Percentiles rank a stretch among this genome's conserved stretches.
Conservation (phyloP, 768 basidiomycete genomes). For the Psilocybe azurescens region DNA sequence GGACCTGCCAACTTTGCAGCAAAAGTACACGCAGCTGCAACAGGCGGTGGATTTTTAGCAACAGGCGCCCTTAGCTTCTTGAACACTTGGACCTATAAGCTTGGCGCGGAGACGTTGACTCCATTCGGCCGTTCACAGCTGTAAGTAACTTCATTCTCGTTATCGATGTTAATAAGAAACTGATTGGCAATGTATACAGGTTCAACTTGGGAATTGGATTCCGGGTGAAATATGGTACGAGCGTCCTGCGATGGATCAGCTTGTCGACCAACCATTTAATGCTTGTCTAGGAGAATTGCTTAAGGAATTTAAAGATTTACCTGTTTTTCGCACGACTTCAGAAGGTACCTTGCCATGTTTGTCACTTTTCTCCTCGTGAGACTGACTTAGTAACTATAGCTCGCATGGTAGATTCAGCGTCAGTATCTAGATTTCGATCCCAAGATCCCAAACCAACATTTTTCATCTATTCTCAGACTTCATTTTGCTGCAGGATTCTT, state of each 20-base stretch:
- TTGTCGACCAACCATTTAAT: neutral
- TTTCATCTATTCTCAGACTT: too few relatives aligned
- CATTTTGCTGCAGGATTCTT: constrained; percentile 66
- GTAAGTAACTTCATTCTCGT: constrained; percentile 36
- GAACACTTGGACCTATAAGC: constrained; percentile 77
- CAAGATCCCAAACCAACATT: too few relatives aligned
- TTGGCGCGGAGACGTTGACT: constrained; percentile 78
- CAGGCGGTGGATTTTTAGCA: constrained; percentile 47
- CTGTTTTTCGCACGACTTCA: constrained; percentile 69
- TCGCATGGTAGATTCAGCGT: constrained; percentile 59
- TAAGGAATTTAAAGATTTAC: constrained; percentile 51
- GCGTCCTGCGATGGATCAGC: constrained; percentile 1
- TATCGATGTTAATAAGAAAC: too few relatives aligned
- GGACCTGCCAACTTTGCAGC: constrained; percentile 50
- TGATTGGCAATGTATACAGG: constrained; percentile 18
- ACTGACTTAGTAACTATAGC: constrained; percentile 29
- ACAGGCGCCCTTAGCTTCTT: constrained; percentile 67
- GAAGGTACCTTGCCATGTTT: constrained; percentile 40
- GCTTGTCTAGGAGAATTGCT: constrained; percentile 33
- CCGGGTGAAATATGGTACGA: constrained; percentile 64
- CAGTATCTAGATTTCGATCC: constrained; percentile 17
- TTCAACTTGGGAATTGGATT: constrained; percentile 60
- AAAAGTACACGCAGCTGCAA: constrained; percentile 53
- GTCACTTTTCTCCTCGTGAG: neutral
- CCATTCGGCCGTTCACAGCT: constrained; percentile 79